Conservation (phyloP, 2,329 filamentous ascomycete species). For the Didymellaceae sp. region DNA sequence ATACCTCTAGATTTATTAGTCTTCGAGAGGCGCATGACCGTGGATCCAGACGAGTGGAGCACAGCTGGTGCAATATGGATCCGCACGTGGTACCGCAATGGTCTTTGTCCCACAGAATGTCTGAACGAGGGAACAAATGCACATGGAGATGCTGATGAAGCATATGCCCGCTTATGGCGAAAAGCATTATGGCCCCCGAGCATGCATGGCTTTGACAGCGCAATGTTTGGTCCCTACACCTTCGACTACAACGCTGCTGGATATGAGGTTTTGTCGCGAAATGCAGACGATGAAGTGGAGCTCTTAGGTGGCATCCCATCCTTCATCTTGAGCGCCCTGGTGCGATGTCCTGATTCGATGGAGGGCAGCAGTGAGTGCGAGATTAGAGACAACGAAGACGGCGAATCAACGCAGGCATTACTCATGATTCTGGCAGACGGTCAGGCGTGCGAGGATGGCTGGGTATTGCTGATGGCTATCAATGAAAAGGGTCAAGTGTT, state of each 20-base stretch:
- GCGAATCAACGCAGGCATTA: neutral
- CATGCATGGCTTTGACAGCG: neutral
- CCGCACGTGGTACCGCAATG: neutral
- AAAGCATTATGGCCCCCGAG: neutral
- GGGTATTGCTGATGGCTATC: neutral
- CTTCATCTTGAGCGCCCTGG: neutral
- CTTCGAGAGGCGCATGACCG: neutral
- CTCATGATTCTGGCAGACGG: neutral
- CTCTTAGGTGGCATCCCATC: neutral
- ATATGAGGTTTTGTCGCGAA: neutral
- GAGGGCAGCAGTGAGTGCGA: neutral
- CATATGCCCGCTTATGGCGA: neutral
- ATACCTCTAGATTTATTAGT: neutral
- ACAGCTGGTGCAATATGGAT: neutral
- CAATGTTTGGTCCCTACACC: neutral
- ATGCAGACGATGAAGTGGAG: neutral
- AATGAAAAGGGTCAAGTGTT: neutral
- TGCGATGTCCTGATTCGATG: neutral
- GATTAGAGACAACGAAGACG: neutral
- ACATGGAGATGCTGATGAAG: slow-evolving; percentile 7
- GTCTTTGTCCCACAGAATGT: neutral
- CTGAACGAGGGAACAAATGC: neutral
- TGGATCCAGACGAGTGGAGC: neutral
- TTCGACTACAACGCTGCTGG: neutral
- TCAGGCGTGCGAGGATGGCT: neutral